A percentile compares a stretch with the other conserved stretches of the same genome.
Evolutionary conservation across 2,329 filamentous ascomycete species (phyloP).

Genomic region (Pyricularia pennisetigena): DNA sequence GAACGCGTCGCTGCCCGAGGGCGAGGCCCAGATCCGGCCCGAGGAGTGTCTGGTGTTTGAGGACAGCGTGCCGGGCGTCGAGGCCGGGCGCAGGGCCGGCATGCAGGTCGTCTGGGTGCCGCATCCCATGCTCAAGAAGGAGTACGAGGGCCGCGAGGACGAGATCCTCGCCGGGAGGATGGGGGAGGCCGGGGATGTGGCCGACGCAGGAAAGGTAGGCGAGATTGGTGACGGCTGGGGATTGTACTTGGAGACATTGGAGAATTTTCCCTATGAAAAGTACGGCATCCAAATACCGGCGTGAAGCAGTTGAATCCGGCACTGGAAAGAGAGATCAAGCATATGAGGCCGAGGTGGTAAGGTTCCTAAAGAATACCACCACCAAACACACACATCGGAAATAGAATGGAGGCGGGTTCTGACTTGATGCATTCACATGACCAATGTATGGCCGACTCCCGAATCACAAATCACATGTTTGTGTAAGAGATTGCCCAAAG

Average conservation of each 20-base stretch:
- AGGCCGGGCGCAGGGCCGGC: conserved; percentile 79
- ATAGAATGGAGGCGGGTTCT: neutral
- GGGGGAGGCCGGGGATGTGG: conserved; percentile 47
- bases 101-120: conserved; percentile 95
- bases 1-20: conserved; percentile 59
- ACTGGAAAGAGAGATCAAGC: neutral
- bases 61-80: conserved; percentile 87
- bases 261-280: conserved; percentile 46
- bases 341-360: neutral
- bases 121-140: conserved; percentile 65
- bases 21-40: conserved; percentile 57
- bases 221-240: conserved; percentile 52
- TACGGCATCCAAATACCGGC: conserved; percentile 45
- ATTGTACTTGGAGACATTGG: conserved; percentile 39
- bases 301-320: conserved; percentile 2
- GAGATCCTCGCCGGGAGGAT: conserved; percentile 77
- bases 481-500: neutral
- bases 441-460: neutral
- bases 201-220: conserved; percentile 45
- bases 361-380: neutral
- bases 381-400: neutral
- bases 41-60: conserved; percentile 95
- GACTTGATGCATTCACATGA: neutral
- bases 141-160: conserved; percentile 66
- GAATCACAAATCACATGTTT: neutral